Evolutionary conservation across 2,329 filamentous ascomycete genomes (phyloP), one percentile per base, ranked within the genome.

Genomic region (Albifimbria verrucaria): DNA sequence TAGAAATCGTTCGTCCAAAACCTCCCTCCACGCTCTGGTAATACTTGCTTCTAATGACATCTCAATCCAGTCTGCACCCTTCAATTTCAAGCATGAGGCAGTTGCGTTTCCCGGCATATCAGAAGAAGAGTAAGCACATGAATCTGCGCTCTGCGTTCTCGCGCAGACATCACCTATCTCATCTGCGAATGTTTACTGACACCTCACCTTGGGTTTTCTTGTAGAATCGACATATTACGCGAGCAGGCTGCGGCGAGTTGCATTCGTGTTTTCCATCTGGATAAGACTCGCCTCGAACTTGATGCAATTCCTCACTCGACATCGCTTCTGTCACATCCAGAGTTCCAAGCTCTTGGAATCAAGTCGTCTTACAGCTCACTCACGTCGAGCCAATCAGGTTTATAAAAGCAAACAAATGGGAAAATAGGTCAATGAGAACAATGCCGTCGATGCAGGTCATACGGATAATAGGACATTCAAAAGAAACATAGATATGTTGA

Each of bases 41-140:
- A 12, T 4, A 39, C 32, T 39, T 4, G 28, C 28, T 36, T 10
- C 42, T 22, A 23, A 68, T 67, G 58, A 68, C 57, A 1, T 22
- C 48, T n/a, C 42, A n/a, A 22, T 43, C n/a, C 55, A 85, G 82
- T 84, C 81, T 48, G 76, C 76, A 10, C 82, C 82, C 0, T 86
- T 81, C 67, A 74, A 84, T 64, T 79, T 85, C 62, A 78, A 79
- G 63, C 77, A 76, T 53, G 79, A 82, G 62, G 68, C 73, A n/a
- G 71, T 78, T 41, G 68, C 68, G 43, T 68, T 85, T 15, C 80
- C 80, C 2, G 82, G 82, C 39, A 71, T 85, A 42, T 79, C 78
- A 45, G 74, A 82, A 57, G 79, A 84, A 59, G 81, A 86, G 81
- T 85, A 75, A 67, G 81, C 2, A 4, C 6, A 39, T 41, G 42